Base-by-base conservation (phyloP, 2,329 filamentous ascomycete genomes). In the Penicillium concentricum region DNA sequence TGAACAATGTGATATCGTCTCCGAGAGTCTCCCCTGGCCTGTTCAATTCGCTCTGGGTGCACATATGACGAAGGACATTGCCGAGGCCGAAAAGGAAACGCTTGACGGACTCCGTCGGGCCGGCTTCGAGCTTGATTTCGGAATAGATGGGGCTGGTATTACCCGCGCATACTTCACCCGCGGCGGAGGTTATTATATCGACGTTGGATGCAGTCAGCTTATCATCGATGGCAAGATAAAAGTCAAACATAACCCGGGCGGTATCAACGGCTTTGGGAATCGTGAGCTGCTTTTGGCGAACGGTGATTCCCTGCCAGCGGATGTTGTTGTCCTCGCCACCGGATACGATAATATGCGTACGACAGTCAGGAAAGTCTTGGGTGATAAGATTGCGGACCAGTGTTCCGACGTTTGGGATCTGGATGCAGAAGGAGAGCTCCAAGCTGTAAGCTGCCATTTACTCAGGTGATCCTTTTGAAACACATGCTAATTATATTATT, bases 311-410 rank as follows among this genome's bases (percentile, higher is more conserved):
- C 68, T 88, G 0, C 78, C 83, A 18, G 84, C 85, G 0, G 86
- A 89, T 60, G 79, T 87, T 59, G 81, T 89, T 9, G 79, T 89
- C 0, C 78, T 87, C 41, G 85, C 85, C 0, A 87, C 85, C 0
- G 85, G 81, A 4, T 89, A 87, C 62, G 81, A 86, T 59, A 89
- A 88, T 66, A 91, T 90, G 87, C 78, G 79, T 12, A 85, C 83
- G 0, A 82, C 83, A 20, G 83, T 86, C 2, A 74, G 83, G n/a
- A 76, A 78, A 32, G 82, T 88, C 20, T 79, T 90, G 52, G 88
- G 87, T 0, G 80, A 86, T 30, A 78, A 81, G 18, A 76, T 89
- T 10, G 86, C 84, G 0, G 81, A 84, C 50, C 76, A 78, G 26
- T 79, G 86, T 5, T 75, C 75, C 2, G 84, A 74, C 61, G 80